Conservation (phyloP, 306 rosid species). For the Bauhinia variegata region DNA sequence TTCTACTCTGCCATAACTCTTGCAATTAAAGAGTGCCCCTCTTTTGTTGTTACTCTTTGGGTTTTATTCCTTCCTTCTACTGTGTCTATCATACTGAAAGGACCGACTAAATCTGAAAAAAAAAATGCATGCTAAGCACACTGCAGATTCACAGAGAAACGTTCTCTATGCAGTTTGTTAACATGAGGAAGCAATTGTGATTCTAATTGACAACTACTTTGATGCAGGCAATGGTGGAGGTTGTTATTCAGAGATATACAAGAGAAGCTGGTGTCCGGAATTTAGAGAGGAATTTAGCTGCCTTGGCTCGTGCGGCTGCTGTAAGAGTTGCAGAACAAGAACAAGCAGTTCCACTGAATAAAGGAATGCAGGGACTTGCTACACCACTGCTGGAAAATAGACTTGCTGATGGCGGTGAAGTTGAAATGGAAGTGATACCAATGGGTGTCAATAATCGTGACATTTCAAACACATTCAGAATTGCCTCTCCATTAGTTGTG, state of each 20-base stretch:
- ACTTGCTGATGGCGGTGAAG: conserved; percentile 85
- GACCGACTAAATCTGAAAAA: background rate
- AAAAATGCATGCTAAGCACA: background rate
- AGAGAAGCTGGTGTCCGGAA: conserved; percentile 98
- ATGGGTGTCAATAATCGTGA: conserved; percentile 77
- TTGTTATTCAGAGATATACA: conserved; percentile 85
- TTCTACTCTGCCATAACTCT: conserved; percentile 2
- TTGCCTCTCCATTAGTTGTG: conserved; percentile 68
- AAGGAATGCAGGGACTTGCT: conserved; percentile 71
- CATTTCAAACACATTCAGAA: conserved; percentile 69
- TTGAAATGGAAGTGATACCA: conserved; percentile 98
- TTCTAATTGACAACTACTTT: conserved; percentile 34
- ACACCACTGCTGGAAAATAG: conserved; percentile 85
- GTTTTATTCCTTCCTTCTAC: conserved; percentile 20
- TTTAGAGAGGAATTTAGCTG: conserved; percentile 87
- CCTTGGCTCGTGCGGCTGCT: conserved; percentile 98
- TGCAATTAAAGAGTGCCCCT: conserved; percentile 18
- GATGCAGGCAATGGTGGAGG: conserved; percentile 81
- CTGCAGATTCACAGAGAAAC: conserved; percentile 7
- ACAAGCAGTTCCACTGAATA: conserved; percentile 63
- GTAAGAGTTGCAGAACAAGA: conserved; percentile 92
- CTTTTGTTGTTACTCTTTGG: conserved; percentile 18
- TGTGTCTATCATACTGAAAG: conserved; percentile 18
- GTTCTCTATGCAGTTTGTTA: background rate
- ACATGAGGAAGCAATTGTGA: conserved; percentile 24